phyloP scores from a whole-genome alignment of 2,329 filamentous ascomycete genomes.

The Neoarthrinium moseri region DNA sequence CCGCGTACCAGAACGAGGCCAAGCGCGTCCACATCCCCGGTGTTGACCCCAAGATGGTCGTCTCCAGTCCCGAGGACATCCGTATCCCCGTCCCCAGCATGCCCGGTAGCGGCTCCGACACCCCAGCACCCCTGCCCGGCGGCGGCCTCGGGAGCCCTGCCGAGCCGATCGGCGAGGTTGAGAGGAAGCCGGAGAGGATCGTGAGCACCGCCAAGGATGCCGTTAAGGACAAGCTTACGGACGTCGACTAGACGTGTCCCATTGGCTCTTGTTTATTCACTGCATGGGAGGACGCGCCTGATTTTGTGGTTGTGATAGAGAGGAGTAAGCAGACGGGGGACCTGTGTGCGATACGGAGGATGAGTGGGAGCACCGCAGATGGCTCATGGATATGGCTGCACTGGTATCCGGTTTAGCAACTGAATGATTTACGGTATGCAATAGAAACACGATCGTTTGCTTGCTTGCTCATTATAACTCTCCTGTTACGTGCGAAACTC shows the following conservation, averaged over 20 bases:
- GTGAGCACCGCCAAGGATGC: slow-evolving; percentile 28
- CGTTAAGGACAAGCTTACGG: slow-evolving; percentile 29
- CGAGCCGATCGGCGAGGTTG: slow-evolving; percentile 32
- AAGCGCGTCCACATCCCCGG: slow-evolving; percentile 84
- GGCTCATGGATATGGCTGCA: no score
- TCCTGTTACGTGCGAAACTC: no score
- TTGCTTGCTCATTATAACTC: no score
- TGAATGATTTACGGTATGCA: no score
- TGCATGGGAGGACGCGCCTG: no score
- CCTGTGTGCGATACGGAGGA: no score
- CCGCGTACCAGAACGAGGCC: slow-evolving; percentile 94
- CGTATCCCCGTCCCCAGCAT: slow-evolving; percentile 66
- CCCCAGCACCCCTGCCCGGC: slow-evolving; percentile 42
- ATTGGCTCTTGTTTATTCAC: no score
- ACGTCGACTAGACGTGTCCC: slow-evolving; percentile 32
- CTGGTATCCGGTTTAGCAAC: no score
- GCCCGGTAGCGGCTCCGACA: slow-evolving; percentile 33
- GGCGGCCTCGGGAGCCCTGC: slow-evolving; percentile 46
- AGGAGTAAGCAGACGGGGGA: no score
- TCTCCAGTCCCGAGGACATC: slow-evolving; percentile 77
- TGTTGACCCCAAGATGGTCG: slow-evolving; percentile 64
- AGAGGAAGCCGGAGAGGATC: slow-evolving; percentile 26
- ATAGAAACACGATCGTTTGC: no score
- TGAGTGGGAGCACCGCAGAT: no score
- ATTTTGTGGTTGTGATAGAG: no score